Percentiles rank a stretch among this genome's conserved stretches.
These are phyloP conservation scores for Xerocomellus amylosporus DNA, from an alignment of 768 basidiomycete species.

Conservation along the genomic window DNA sequence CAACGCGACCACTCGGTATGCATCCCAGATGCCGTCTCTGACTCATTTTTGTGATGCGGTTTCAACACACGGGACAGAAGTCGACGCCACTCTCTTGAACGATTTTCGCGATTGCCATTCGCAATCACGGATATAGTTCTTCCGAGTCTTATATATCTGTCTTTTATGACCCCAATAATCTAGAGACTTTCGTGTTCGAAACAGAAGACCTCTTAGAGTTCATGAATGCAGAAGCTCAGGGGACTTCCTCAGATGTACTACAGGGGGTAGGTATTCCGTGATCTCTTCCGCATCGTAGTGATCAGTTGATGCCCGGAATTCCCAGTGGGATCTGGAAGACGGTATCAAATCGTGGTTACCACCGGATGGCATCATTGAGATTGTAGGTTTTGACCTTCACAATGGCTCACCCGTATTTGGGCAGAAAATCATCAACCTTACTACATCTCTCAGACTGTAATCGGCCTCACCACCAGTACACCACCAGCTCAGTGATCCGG, in stretches of 20 bases:
- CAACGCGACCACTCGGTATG: conserved; percentile 3
- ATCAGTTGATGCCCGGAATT: not conserved
- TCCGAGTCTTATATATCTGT: conserved; percentile 8
- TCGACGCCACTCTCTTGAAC: not conserved
- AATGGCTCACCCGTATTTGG: conserved; percentile 4
- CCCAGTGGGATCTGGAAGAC: conserved; percentile 10
- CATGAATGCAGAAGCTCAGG: not conserved
- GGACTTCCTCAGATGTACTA: not conserved
- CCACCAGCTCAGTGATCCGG: conserved; percentile 2
- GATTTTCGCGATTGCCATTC: conserved; percentile 9
- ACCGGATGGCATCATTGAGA: conserved; percentile 18
- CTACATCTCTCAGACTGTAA: not conserved
- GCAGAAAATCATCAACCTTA: conserved; percentile 9
- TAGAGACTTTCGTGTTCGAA: conserved; percentile 8
- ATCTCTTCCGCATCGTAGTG: not conserved
- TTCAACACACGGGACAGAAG: not conserved
- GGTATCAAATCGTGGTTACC: conserved; percentile 10
- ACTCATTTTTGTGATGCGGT: conserved; percentile 3
- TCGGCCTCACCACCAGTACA: no score
- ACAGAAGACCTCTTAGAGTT: conserved; percentile 11
- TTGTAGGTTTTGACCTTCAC: conserved; percentile 13
- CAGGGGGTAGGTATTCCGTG: not conserved
- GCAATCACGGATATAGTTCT: conserved; percentile 10
- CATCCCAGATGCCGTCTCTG: conserved; percentile 1
- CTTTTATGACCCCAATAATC: not conserved